These are phyloP conservation scores for Wickerhamiella parazyma DNA, from an alignment of 805 yeast species.

Conservation along the genomic window DNA sequence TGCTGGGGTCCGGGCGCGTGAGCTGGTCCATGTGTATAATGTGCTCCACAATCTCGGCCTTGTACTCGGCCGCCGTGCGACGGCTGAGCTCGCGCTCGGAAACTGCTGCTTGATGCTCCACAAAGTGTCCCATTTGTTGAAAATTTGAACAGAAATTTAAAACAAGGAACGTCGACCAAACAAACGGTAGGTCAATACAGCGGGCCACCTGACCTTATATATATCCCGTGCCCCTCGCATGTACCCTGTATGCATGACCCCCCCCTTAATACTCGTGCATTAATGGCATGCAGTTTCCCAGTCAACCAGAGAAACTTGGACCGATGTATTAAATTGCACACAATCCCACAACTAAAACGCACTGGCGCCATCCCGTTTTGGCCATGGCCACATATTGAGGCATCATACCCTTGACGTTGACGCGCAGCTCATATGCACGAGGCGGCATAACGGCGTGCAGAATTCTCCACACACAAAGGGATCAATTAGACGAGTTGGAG, in stretches of 20 bases:
- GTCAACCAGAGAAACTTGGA: constrained; percentile 6
- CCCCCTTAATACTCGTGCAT: constrained; percentile 7
- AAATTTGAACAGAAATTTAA: background rate
- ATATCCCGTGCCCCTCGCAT: constrained; percentile 5
- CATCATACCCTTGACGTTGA: background rate
- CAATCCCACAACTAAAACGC: too few species aligned
- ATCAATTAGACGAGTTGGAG: too few species aligned
- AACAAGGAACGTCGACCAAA: constrained; percentile 5
- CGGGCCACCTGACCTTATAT: constrained; percentile 4
- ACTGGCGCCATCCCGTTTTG: too few species aligned
- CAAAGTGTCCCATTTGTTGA: constrained; percentile 3
- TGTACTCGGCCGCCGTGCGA: constrained; percentile 25
- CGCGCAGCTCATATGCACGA: background rate
- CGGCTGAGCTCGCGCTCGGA: constrained; percentile 16
- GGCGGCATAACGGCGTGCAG: background rate
- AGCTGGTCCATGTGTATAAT: constrained; percentile 24
- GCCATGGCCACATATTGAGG: background rate
- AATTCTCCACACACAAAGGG: too few species aligned
- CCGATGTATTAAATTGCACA: too few species aligned
- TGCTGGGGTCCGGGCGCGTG: constrained; percentile 39
- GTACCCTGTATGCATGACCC: constrained; percentile 2
- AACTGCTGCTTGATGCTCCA: constrained; percentile 10
- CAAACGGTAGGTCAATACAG: background rate
- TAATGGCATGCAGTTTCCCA: constrained; percentile 8
- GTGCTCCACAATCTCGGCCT: constrained; percentile 26